These are phyloP conservation scores for Durotheca rogersii DNA, from an alignment of 495 filamentous ascomycete genomes.

Conservation along the genomic window DNA sequence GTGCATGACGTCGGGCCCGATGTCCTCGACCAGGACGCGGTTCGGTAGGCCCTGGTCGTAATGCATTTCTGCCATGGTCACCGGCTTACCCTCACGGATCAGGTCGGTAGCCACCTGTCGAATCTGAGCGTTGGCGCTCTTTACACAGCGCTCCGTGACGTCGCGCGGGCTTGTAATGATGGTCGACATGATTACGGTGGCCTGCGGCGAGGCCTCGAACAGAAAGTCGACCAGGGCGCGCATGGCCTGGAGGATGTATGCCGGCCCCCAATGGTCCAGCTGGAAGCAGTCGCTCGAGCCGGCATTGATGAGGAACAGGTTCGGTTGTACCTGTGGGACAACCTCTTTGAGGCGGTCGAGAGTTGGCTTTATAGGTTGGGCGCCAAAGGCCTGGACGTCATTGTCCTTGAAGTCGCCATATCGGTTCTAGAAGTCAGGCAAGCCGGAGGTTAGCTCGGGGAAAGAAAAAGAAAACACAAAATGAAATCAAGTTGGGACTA, in stretches of 20 bases:
- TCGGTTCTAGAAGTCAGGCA: conserved; percentile 30
- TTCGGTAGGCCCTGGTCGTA: conserved; percentile 30
- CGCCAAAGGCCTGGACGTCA: conserved; percentile 32
- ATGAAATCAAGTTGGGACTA: conserved; percentile 23
- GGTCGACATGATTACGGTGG: conserved; percentile 33
- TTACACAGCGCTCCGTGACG: conserved; percentile 38
- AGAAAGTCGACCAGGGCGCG: conserved; percentile 33
- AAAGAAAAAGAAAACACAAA: no score
- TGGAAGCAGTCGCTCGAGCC: conserved; percentile 37
- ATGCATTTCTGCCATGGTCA: conserved; percentile 31
- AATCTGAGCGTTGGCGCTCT: conserved; percentile 34
- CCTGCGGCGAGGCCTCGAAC: conserved; percentile 31
- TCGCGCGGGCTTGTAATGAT: conserved; percentile 34
- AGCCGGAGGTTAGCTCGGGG: conserved; percentile 18
- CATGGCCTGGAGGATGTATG: conserved; percentile 29
- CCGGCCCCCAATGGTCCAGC: conserved; percentile 31
- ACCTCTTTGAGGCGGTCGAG: conserved; percentile 29
- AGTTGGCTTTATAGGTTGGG: conserved; percentile 33
- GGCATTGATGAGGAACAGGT: conserved; percentile 36
- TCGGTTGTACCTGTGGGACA: conserved; percentile 33
- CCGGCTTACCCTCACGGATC: conserved; percentile 39
- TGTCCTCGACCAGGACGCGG: conserved; percentile 31
- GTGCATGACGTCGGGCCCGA: conserved; percentile 36
- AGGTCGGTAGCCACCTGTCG: conserved; percentile 40
- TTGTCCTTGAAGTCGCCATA: conserved; percentile 38